A percentile compares a stretch with the other conserved stretches of the same genome.
Conservation (phyloP, 2,329 filamentous ascomycete species). For the Arthrobotrys pseudoclavata region DNA sequence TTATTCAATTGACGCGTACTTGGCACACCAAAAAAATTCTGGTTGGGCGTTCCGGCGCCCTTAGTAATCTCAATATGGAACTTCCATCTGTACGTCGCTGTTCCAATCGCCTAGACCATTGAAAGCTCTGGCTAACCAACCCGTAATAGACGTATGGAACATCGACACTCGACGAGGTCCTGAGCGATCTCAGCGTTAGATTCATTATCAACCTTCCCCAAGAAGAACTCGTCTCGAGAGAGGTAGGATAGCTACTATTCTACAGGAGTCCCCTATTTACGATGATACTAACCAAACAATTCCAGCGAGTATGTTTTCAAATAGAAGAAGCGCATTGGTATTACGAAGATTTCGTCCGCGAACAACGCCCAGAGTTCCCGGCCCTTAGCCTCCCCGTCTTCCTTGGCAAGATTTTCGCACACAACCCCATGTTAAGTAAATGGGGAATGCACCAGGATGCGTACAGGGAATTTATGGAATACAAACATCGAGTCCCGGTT, state of each 20-base stretch:
- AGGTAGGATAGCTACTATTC: slow-evolving; percentile 65
- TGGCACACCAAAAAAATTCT: slow-evolving; percentile 9
- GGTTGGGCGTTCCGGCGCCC: slow-evolving; percentile 54
- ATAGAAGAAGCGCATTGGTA: slow-evolving; percentile 99
- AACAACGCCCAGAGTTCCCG: slow-evolving; percentile 80
- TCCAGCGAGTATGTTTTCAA: slow-evolving; percentile 89
- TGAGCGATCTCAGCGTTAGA: slow-evolving; percentile 67
- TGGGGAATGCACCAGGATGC: slow-evolving; percentile 81
- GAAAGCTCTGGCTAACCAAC: slow-evolving; percentile 4
- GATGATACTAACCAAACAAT: slow-evolving; percentile 3
- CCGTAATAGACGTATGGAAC: slow-evolving; percentile 61
- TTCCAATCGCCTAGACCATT: neutral
- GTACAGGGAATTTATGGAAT: slow-evolving; percentile 91
- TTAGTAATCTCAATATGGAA: slow-evolving; percentile 36
- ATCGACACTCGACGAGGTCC: slow-evolving; percentile 62
- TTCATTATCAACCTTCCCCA: slow-evolving; percentile 97
- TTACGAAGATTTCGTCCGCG: slow-evolving; percentile 98
- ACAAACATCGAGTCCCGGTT: slow-evolving; percentile 95
- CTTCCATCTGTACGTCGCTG: slow-evolving; percentile 47
- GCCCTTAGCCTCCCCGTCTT: slow-evolving; percentile 81
- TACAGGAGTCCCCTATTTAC: neutral
- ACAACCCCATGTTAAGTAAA: slow-evolving; percentile 81
- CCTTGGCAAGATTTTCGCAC: slow-evolving; percentile 89
- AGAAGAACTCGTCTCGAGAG: slow-evolving; percentile 88
- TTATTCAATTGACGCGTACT: slow-evolving; percentile 30